Evolutionary conservation across 352 stramenopile genomes (phyloP).

Genomic region (Phytophthora hibernalis): DNA sequence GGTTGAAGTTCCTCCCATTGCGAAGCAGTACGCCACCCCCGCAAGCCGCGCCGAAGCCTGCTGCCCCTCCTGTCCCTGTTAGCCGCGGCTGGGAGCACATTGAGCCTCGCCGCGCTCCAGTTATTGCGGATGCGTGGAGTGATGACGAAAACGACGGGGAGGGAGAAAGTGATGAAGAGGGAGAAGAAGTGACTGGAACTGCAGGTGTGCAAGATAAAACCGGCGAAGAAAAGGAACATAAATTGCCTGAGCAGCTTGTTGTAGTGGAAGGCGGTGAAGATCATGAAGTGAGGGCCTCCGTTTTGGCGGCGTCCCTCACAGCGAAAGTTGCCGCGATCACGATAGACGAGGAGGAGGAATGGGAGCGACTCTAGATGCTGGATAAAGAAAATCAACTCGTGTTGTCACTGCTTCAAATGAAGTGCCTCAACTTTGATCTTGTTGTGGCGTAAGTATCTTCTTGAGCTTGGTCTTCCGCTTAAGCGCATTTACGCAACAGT

Average conservation of each 20-base stretch:
- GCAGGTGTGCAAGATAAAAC: conserved; percentile 20
- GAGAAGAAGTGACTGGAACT: conserved; percentile 24
- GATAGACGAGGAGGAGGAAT: conserved; percentile 43
- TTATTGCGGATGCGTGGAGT: conserved; percentile 79
- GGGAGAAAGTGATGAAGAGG: conserved; percentile 22
- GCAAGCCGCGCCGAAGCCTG: conserved; percentile 20
- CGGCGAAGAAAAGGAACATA: conserved; percentile 19
- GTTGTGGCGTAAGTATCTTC: neutral
- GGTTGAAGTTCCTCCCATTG: conserved; percentile 69
- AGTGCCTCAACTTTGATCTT: neutral
- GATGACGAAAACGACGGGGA: conserved; percentile 60
- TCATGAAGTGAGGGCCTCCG: too few relatives aligned
- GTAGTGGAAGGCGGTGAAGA: too few relatives aligned
- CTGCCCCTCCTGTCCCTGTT: conserved; percentile 41
- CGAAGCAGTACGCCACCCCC: conserved; percentile 36
- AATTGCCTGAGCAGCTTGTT: neutral
- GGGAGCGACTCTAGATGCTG: conserved; percentile 22
- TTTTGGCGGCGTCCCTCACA: too few relatives aligned
- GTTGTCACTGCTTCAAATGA: neutral
- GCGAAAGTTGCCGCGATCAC: conserved; percentile 35
- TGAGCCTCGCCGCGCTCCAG: conserved; percentile 44
- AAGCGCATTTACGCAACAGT: neutral
- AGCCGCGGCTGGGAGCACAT: conserved; percentile 82
- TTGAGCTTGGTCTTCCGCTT: neutral
- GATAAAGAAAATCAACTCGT: too few relatives aligned